A percentile compares a stretch with the other conserved stretches of the same genome.
phyloP scores from a whole-genome alignment of 2,329 filamentous ascomycete species.

The Albifimbria verrucaria region DNA sequence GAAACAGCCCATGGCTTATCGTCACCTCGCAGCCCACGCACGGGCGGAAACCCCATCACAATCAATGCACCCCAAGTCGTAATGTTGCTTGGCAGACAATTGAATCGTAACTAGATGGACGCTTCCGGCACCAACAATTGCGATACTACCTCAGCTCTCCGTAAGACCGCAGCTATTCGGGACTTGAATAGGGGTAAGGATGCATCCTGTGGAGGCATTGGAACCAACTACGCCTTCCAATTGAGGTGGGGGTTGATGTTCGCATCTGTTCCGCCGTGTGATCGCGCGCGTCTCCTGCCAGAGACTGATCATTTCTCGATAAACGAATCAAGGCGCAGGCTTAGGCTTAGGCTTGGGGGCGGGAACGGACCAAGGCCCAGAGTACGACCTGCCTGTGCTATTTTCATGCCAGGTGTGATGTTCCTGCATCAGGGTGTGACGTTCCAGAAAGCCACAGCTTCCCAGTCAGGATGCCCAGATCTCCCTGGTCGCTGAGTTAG shows the following conservation, averaged over 20 bases:
- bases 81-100: too few species aligned
- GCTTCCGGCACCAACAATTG: too few species aligned
- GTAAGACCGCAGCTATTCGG: too few species aligned
- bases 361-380: background rate
- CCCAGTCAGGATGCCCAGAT: background rate
- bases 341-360: background rate
- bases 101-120: too few species aligned
- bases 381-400: background rate
- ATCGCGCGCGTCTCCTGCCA: background rate
- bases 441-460: conserved; percentile 1
- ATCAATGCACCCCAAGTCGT: too few species aligned
- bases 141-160: too few species aligned
- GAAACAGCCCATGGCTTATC: too few species aligned
- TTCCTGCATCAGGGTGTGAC: background rate
- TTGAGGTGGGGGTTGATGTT: background rate
- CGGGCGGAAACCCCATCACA: too few species aligned
- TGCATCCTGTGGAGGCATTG: too few species aligned
- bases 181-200: too few species aligned
- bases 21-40: too few species aligned
- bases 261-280: background rate
- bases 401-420: background rate
- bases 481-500: background rate
- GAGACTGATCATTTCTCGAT: background rate
- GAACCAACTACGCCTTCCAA: background rate
- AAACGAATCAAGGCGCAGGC: background rate